phyloP scores from a whole-genome alignment of 2,329 filamentous ascomycete genomes.

The Hansfordia pulvinata region DNA sequence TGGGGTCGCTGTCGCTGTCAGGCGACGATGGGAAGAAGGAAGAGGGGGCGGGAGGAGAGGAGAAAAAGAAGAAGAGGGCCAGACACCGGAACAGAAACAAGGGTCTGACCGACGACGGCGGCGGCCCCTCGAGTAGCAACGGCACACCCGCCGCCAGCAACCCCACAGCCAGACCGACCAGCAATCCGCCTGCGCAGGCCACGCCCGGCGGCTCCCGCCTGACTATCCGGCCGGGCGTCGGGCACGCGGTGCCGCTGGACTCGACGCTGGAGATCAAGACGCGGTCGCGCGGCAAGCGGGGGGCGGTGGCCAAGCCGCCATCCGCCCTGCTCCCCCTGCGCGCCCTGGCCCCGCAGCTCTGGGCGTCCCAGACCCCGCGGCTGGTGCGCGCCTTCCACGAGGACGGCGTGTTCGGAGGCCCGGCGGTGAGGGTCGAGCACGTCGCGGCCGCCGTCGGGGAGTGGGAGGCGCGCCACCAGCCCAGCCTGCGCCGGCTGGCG shows the following conservation, averaged over 20 bases:
- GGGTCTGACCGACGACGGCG: no score
- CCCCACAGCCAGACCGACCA: no score
- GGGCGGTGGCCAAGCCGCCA: slow-evolving; percentile 14
- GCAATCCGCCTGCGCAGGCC: no score
- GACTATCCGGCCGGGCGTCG: slow-evolving; percentile 16
- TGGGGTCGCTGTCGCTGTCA: slow-evolving; percentile 15
- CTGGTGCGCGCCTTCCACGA: slow-evolving; percentile 29
- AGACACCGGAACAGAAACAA: no score
- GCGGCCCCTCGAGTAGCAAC: no score
- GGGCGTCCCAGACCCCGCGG: slow-evolving; percentile 30
- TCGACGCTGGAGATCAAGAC: slow-evolving; percentile 32
- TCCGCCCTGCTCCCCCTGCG: slow-evolving; percentile 19
- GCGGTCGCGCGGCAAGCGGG: no score
- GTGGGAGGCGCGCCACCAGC: slow-evolving; percentile 22
- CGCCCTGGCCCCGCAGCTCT: slow-evolving; percentile 26
- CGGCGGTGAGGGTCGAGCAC: slow-evolving; percentile 22
- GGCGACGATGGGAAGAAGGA: no score
- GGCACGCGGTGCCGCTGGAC: slow-evolving; percentile 15
- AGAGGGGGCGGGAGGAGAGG: no score
- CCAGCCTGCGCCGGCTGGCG: slow-evolving; percentile 15
- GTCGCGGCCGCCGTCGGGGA: slow-evolving; percentile 13
- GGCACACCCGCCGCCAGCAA: no score
- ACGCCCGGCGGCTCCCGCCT: slow-evolving; percentile 12
- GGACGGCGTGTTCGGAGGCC: slow-evolving; percentile 18
- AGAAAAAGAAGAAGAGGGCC: no score